Base-by-base conservation (phyloP, 2,329 filamentous ascomycete genomes). In the Aspergillus nomiae region DNA sequence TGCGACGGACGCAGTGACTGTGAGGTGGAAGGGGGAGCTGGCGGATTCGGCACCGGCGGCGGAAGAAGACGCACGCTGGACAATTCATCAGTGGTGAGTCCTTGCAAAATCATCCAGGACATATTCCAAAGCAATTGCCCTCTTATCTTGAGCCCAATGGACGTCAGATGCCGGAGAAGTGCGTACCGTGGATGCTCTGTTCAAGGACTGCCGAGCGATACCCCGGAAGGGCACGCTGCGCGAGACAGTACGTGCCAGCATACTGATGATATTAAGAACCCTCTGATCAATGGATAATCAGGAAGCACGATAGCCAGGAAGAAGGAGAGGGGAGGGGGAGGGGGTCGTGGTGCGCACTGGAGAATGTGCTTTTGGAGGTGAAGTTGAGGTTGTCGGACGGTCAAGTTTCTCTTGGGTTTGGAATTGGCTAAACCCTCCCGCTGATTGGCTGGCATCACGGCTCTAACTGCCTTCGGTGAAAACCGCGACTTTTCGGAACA, bases 241-340 rank as follows among this genome's bases (percentile, higher is more conserved):
- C 87, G 96, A 84, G 84, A 89, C 89, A 83, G 93, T 92, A 87
- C 93, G 91, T 85, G 92, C 91, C 87, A 97, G 89, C 94, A 98
- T 97, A 80, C 82, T 90, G 86, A 72, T 69, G 64, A 73, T 75
- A 71, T 71, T 65, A 69, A 71, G 62, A 55, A 74, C 75, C 77
- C 76, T 77, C 75, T 75, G 70, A 74, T 71, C 70, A 66, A 74
- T 67, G 67, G 69, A 66, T 67, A 69, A 69, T 70, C 62, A 71
- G 70, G 69, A 68, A 71, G 69, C 67, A 70, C 69, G 69, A 70
- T 70, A 73, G 71, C 72, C 70, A 70, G 67, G 71, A 70, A 69
- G 69, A 70, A 65, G 66, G 67, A 63, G 68, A 65, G 68, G 63
- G 69, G 67, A 67, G 73, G 68, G 70, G 71, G 64, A 66, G 63